Evolutionary conservation across 2,329 filamentous ascomycete genomes (phyloP), one percentile per base, ranked within the genome.

Genomic region (Fusarium oligoseptatum): DNA sequence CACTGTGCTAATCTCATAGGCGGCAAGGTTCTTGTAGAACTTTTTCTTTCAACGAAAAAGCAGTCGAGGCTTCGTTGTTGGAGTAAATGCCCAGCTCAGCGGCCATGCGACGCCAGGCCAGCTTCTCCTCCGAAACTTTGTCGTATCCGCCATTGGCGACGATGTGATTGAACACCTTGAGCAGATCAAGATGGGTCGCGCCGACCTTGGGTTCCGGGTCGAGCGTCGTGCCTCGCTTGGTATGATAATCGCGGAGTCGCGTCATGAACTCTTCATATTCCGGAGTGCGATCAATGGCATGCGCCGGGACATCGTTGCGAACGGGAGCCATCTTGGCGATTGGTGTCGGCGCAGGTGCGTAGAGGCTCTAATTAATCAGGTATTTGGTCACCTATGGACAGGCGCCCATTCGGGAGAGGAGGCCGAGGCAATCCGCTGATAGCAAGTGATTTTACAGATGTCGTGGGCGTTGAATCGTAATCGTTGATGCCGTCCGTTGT

Each of bases 1-100:
- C 48, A 95, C 85, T 12, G 91, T 92, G 56, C 90, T 90, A 79
- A 97, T 97, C 83, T 97, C 95, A 83, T 93, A 98, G 2, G 95
- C 95, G 14, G 93, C 93, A 52, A 98, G 89, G 78, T 96, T 95
- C 82, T 95, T 95, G 86, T 97, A 97, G 85, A 97, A 98, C 72
- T 93, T 92, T 92, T 66, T 93, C 93, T 85, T 98, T 98, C 66
- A 97, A 86, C 68, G 93, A 90, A 84, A 97, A 97, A 15, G 94
- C 95, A 68, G 95, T 91, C n/a, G 94, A 94, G 8, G 94, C 89
- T 72, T 94, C 91, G 80, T 96, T 95, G 78, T 89, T 88, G 66
- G 91, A 92, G 79, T 91, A 91, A 73, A 95, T 90, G 60, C 94
- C 91, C 67, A 97, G 92, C 77, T 95, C 92, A 63, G 92, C 88